A percentile compares a stretch with the other conserved stretches of the same genome.
Evolutionary conservation across 176 grass and related monocot genomes (phyloP).

Genomic region (Musa troglodytarum): DNA sequence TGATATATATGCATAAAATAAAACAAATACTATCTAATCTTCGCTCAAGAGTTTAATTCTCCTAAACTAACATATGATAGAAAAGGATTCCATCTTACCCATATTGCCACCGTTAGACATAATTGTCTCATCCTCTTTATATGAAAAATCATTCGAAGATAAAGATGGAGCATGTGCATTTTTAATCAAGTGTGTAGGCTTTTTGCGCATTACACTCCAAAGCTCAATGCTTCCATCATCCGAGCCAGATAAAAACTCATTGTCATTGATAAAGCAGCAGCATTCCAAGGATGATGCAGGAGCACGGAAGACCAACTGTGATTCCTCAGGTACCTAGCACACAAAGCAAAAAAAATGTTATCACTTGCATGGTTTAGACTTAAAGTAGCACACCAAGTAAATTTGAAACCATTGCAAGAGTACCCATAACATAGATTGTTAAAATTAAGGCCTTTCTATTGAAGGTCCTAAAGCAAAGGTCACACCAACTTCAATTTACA

Average conservation of each 20-base stretch:
- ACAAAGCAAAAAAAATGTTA: background rate
- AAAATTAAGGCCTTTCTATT: no score
- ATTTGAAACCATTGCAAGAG: background rate
- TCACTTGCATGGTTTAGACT: background rate
- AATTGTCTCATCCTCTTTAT: slow-evolving; percentile 19
- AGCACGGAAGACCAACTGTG: slow-evolving; percentile 71
- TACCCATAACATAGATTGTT: no score
- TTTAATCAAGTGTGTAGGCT: slow-evolving; percentile 68
- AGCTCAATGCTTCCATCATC: slow-evolving; percentile 81
- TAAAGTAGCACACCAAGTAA: background rate
- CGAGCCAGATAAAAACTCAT: slow-evolving; percentile 74
- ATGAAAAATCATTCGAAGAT: background rate
- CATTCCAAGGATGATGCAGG: slow-evolving; percentile 77
- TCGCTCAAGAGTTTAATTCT: background rate
- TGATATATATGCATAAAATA: slow-evolving; percentile 1
- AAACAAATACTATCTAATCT: background rate
- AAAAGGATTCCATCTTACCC: slow-evolving; percentile 1
- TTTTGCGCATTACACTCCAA: slow-evolving; percentile 72
- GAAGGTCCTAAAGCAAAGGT: no score
- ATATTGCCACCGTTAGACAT: slow-evolving; percentile 31
- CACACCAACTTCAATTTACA: no score
- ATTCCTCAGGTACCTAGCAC: slow-evolving; percentile 68
- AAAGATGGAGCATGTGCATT: slow-evolving; percentile 54
- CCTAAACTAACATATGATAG: background rate
- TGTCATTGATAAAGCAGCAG: slow-evolving; percentile 73